Evolutionary conservation across 352 stramenopile genomes (phyloP).

Genomic region (Phytophthora lateralis): DNA sequence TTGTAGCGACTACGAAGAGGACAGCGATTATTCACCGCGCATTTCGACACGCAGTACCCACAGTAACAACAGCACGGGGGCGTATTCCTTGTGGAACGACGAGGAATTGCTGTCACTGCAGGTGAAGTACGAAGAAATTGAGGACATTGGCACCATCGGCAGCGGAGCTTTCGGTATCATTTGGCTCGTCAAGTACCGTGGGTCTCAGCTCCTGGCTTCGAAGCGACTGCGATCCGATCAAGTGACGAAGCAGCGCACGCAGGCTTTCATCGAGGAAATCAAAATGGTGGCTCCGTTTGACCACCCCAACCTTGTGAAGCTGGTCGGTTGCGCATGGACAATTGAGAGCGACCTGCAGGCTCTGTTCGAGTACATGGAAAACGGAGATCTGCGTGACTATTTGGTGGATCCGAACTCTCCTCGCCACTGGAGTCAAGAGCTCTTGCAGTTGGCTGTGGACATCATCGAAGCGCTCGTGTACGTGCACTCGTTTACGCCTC

Average conservation of each 20-base stretch:
- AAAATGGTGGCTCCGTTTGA: slow-evolving; percentile 65
- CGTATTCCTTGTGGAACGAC: slow-evolving; percentile 63
- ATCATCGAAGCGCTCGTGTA: slow-evolving; percentile 65
- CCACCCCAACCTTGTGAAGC: slow-evolving; percentile 66
- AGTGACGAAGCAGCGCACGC: slow-evolving; percentile 41
- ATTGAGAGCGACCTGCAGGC: slow-evolving; percentile 58
- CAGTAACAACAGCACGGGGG: slow-evolving; percentile 43
- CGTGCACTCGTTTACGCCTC: slow-evolving; percentile 57
- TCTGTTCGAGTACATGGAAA: slow-evolving; percentile 73
- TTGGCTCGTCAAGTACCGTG: slow-evolving; percentile 53
- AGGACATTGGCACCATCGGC: slow-evolving; percentile 56
- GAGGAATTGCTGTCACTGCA: slow-evolving; percentile 56
- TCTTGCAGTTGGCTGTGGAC: slow-evolving; percentile 57
- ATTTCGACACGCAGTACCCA: slow-evolving; percentile 43
- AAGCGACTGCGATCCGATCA: slow-evolving; percentile 59
- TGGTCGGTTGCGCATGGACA: slow-evolving; percentile 72
- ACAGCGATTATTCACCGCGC: slow-evolving; percentile 28
- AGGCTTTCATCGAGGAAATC: slow-evolving; percentile 71
- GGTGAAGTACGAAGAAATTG: slow-evolving; percentile 51
- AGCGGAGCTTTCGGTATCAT: slow-evolving; percentile 53
- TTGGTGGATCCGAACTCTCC: slow-evolving; percentile 33
- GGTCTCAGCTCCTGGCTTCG: slow-evolving; percentile 44
- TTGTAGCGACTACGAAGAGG: slow-evolving; percentile 30
- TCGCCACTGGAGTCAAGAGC: slow-evolving; percentile 42
- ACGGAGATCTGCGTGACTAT: slow-evolving; percentile 60